phyloP scores from a whole-genome alignment of 495 filamentous ascomycete species.

The Xylaria flabelliformis region DNA sequence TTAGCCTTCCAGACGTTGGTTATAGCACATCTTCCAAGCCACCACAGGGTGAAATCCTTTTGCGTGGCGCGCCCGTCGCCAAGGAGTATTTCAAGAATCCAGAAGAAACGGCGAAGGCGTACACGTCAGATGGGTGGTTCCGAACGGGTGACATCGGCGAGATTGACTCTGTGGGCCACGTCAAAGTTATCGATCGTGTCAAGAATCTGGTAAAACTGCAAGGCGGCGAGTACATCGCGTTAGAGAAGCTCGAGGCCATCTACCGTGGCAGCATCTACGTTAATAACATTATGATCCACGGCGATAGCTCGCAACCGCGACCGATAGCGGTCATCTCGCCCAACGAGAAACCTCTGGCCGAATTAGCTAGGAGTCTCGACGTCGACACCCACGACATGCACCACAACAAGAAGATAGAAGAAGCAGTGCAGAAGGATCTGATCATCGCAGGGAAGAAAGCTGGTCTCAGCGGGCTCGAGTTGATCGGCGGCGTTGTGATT shows the following conservation, averaged over 20 bases:
- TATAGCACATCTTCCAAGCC: constrained; percentile 78
- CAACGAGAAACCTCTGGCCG: constrained; percentile 60
- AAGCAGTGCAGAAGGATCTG: constrained; percentile 61
- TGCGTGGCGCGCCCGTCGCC: constrained; percentile 74
- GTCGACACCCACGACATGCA: constrained; percentile 55
- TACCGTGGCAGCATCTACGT: constrained; percentile 63
- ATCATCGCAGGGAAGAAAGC: constrained; percentile 56
- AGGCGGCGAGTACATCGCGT: constrained; percentile 69
- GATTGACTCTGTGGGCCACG: constrained; percentile 76
- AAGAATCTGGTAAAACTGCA: constrained; percentile 82
- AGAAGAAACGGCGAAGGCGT: constrained; percentile 79
- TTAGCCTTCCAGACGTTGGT: constrained; percentile 84
- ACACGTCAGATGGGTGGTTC: constrained; percentile 91
- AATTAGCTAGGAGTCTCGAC: constrained; percentile 57
- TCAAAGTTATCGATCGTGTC: constrained; percentile 86
- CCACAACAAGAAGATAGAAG: constrained; percentile 53
- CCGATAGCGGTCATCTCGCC: constrained; percentile 65
- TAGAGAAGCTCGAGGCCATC: constrained; percentile 70
- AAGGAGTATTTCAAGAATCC: constrained; percentile 80
- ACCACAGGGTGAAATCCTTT: constrained; percentile 83
- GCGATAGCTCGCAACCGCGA: constrained; percentile 53
- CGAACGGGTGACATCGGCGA: constrained; percentile 84
- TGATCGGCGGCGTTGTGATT: constrained; percentile 64
- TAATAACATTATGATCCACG: constrained; percentile 67
- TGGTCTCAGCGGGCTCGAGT: constrained; percentile 62